phyloP scores from a whole-genome alignment of 108 stramenopile species.

The Nitzschia inconspicua region DNA sequence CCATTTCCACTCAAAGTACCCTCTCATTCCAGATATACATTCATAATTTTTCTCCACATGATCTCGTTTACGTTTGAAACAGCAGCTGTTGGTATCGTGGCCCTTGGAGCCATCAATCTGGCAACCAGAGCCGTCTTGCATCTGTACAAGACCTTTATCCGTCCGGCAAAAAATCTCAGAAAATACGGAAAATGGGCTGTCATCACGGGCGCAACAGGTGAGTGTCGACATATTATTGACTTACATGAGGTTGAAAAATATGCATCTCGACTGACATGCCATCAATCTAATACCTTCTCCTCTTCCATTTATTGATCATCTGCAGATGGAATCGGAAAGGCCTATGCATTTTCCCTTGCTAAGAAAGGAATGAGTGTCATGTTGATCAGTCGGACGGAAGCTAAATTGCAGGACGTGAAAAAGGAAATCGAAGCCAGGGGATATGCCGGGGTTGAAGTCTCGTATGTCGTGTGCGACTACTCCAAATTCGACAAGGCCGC shows the following conservation, averaged over 20 bases:
- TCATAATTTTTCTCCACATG: not conserved
- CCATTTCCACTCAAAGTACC: no score
- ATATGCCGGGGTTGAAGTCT: slow-evolving; percentile 67
- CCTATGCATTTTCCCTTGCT: slow-evolving; percentile 92
- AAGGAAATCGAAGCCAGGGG: slow-evolving; percentile 84
- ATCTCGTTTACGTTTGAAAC: not conserved
- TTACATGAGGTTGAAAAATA: not conserved
- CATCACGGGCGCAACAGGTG: slow-evolving; percentile 94
- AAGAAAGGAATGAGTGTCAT: slow-evolving; percentile 93
- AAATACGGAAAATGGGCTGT: slow-evolving; percentile 97
- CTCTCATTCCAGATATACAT: not conserved
- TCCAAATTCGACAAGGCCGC: slow-evolving; percentile 89
- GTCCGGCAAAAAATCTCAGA: slow-evolving; percentile 84
- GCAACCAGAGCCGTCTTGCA: slow-evolving; percentile 22
- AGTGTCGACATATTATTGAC: not conserved
- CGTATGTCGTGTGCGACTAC: slow-evolving; percentile 92
- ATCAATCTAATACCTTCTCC: not conserved
- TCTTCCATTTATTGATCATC: not conserved
- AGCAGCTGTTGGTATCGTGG: slow-evolving; percentile 22
- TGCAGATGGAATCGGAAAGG: slow-evolving; percentile 97
- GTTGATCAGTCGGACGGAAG: slow-evolving; percentile 94
- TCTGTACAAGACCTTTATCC: slow-evolving; percentile 85
- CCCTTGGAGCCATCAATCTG: slow-evolving; percentile 20
- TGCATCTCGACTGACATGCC: not conserved
- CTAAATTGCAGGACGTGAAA: slow-evolving; percentile 89